Evolutionary conservation across 176 grass and related monocot genomes (phyloP).

Genomic region (Ampelocalamus luodianensis): DNA sequence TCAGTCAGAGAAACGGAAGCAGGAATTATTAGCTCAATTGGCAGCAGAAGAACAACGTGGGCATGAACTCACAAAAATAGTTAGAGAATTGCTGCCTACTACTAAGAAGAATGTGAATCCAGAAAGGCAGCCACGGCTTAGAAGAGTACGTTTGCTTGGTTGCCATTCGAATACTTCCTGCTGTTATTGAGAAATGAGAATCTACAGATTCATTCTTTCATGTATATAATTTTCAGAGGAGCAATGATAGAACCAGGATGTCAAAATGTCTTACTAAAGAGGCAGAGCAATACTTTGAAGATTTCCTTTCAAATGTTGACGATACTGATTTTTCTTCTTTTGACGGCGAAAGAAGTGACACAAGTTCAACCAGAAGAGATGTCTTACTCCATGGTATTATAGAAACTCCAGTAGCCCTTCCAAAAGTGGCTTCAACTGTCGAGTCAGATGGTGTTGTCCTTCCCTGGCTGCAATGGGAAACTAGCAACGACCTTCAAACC

Average conservation of each 20-base stretch:
- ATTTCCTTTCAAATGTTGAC: constrained; percentile 96
- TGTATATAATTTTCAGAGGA: constrained; percentile 71
- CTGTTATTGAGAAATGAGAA: not conserved
- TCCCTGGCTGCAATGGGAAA: constrained; percentile 99
- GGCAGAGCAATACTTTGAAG: constrained; percentile 92
- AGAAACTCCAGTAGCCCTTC: constrained; percentile 54
- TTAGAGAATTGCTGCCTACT: constrained; percentile 85
- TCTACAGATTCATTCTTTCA: not conserved
- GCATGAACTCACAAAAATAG: constrained; percentile 93
- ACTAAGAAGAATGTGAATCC: constrained; percentile 54
- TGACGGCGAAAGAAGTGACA: constrained; percentile 89
- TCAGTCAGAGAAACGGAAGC: constrained; percentile 92
- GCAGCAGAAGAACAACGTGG: constrained; percentile 83
- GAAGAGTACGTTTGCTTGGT: constrained; percentile 62
- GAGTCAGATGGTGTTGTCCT: constrained; percentile 84
- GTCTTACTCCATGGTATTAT: constrained; percentile 23
- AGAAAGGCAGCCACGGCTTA: constrained; percentile 58
- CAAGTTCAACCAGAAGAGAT: constrained; percentile 63
- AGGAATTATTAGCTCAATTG: constrained; percentile 84
- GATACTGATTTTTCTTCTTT: constrained; percentile 98
- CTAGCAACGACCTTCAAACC: constrained; percentile 52
- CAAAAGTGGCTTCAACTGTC: constrained; percentile 48
- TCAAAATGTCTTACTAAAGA: constrained; percentile 76
- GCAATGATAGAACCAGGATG: constrained; percentile 82
- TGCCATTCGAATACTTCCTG: not conserved